These are phyloP conservation scores for Phanerochaete carnosa DNA, from an alignment of 768 basidiomycete genomes.

Conservation along the genomic window DNA sequence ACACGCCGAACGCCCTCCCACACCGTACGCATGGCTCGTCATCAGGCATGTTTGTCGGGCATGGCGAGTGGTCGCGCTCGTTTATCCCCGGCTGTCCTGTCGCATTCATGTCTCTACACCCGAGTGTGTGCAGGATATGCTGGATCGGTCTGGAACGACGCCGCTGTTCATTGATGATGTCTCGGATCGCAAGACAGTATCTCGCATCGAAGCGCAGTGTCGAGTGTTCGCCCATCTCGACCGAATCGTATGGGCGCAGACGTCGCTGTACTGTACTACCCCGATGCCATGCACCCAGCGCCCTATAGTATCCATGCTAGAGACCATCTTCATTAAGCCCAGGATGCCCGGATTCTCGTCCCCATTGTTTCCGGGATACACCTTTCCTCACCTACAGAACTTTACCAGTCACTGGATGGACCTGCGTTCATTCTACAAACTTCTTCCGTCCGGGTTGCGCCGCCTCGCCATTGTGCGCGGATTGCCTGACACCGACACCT, in stretches of 20 bases:
- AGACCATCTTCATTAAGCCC: neutral
- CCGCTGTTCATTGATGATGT: neutral
- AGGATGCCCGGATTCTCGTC: too few species aligned
- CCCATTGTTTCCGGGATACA: neutral
- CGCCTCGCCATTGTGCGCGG: neutral
- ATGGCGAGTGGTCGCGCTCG: neutral
- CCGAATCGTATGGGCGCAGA: too few species aligned
- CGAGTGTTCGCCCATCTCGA: too few species aligned
- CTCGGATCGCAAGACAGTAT: neutral
- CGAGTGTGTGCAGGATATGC: neutral
- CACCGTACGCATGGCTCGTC: neutral
- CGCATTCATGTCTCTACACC: neutral
- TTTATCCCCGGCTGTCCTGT: neutral
- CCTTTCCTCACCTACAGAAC: neutral
- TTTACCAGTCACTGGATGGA: neutral
- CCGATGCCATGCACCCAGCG: too few species aligned
- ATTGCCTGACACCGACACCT: neutral
- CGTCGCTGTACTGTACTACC: too few species aligned
- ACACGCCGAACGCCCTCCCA: too few species aligned
- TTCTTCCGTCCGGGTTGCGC: neutral
- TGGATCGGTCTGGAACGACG: slow-evolving; percentile 6
- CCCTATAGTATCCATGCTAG: neutral
- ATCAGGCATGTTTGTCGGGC: neutral
- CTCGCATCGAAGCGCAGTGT: too few species aligned
- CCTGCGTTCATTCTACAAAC: neutral